Conservation (phyloP, 306 rosid species). For the Trichosanthes cucumerina region DNA sequence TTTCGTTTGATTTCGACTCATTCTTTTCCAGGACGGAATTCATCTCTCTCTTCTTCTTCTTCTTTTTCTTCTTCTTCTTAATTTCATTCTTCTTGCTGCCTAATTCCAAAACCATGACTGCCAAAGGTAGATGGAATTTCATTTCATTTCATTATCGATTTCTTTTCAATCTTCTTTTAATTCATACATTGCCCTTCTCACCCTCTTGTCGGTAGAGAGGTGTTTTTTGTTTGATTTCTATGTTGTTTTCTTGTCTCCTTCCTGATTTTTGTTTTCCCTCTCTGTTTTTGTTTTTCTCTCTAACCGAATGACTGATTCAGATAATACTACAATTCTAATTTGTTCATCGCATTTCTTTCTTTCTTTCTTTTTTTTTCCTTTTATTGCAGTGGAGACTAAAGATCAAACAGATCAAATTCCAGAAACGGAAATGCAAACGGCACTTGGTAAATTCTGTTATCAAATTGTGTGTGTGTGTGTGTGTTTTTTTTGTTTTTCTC, state of each 20-base stretch:
- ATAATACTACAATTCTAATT: neutral
- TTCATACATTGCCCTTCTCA: neutral
- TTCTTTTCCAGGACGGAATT: slow-evolving; percentile 1
- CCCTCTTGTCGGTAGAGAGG: neutral
- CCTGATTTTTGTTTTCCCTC: neutral
- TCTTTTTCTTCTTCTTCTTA: too few species aligned
- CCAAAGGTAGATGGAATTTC: slow-evolving; percentile 27
- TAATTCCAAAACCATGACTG: slow-evolving; percentile 15
- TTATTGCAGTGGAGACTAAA: slow-evolving; percentile 11
- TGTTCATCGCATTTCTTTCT: neutral
- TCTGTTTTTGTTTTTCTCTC: neutral
- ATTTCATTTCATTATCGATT: too few species aligned
- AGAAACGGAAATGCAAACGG: neutral
- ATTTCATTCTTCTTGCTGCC: neutral
- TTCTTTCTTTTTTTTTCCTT: neutral
- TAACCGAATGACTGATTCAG: neutral
- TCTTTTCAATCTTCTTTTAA: neutral
- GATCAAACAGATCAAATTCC: neutral
- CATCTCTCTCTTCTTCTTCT: slow-evolving; percentile 11
- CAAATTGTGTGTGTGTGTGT: too few species aligned
- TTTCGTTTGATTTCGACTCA: neutral
- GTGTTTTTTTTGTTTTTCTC: neutral
- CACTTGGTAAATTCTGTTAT: neutral
- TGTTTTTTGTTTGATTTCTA: neutral
- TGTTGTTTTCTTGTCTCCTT: neutral